Base-by-base conservation (phyloP, 1,284 basidiomycete genomes). In the Phenoliferia sp. region DNA sequence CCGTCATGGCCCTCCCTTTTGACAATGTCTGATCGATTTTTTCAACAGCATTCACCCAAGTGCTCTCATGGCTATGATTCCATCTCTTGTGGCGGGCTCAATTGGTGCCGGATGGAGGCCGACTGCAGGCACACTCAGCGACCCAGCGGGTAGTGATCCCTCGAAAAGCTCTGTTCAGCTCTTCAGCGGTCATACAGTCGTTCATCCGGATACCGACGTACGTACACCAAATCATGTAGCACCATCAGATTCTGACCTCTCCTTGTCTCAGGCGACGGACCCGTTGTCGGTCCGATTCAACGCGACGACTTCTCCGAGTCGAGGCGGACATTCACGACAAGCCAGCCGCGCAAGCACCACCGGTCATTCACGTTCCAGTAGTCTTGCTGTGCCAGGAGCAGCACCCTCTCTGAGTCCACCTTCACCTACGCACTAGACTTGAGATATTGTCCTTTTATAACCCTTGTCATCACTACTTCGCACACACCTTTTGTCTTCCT, bases 61-160 rank as follows among this genome's bases (percentile, higher is more conserved):
- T 9, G 89, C 88, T 17, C 88, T 95, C 72, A 90, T 95, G 81
- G 87, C 91, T 3, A 94, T 95, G 90, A 87, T 93, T 0, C 94
- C 93, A 12, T 88, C 89, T 0, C 79, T 96, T 26, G 86, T 96
- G 70, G 88, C 89, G 31, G 88, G 90, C 10, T 88, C 90, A 7
- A 87, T 95, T 59, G 92, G 89, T 67, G 90, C 90, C 61, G 90
- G 90, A 54, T 88, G 87, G 82, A 81, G 84, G 48, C 88, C 85
- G 32, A 82, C 84, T 60, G 76, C 77, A 2, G 86, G 85, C 7
- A 85, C 85, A 1, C 82, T 91, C 12, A 87, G 86, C 4, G 88
- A 92, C 77, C 90, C 91, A 15, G 86, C 89, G 15, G 82, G 84
- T 39, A 81, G 83, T 62, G 90, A 93, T 77, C 91, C 90, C 2